Conservation (phyloP, 495 filamentous ascomycete genomes). For the Penicillium mononematosum region DNA sequence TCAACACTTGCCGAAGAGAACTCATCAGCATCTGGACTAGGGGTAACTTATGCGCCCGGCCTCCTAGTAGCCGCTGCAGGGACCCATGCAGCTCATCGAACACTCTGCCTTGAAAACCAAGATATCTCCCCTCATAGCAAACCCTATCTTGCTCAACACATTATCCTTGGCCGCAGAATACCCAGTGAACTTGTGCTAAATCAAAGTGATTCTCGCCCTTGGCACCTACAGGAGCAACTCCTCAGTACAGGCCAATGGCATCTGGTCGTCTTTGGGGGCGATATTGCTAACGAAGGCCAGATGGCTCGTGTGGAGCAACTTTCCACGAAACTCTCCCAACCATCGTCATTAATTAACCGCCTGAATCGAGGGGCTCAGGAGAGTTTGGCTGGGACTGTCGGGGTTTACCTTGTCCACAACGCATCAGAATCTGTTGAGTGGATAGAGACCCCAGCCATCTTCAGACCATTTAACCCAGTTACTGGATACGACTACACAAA, state of each 20-base stretch:
- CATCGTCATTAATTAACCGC: not conserved
- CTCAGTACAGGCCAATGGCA: slow-evolving; percentile 47
- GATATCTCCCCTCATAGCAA: slow-evolving; percentile 16
- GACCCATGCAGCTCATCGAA: slow-evolving; percentile 21
- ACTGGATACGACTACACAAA: slow-evolving; percentile 48
- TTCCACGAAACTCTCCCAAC: slow-evolving; percentile 20
- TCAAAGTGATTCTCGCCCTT: slow-evolving; percentile 43
- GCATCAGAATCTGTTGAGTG: slow-evolving; percentile 46
- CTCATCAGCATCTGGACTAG: not conserved
- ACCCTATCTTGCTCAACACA: slow-evolving; percentile 32
- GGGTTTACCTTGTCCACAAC: slow-evolving; percentile 54
- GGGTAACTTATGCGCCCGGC: not conserved
- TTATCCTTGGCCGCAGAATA: slow-evolving; percentile 46
- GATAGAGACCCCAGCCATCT: slow-evolving; percentile 51
- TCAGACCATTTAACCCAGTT: slow-evolving; percentile 49
- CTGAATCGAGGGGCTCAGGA: slow-evolving; percentile 18
- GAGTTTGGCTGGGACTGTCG: slow-evolving; percentile 43
- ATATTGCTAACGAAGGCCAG: slow-evolving; percentile 42
- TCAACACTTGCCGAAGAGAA: not conserved
- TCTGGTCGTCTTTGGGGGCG: slow-evolving; percentile 59
- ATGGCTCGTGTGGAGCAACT: slow-evolving; percentile 40
- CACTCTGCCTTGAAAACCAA: slow-evolving; percentile 6
- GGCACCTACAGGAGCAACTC: slow-evolving; percentile 33
- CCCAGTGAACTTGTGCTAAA: slow-evolving; percentile 40
- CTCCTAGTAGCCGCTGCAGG: not conserved